Evolutionary conservation across 305 asterid genomes (phyloP).

Genomic region (Solanum hybrid): DNA sequence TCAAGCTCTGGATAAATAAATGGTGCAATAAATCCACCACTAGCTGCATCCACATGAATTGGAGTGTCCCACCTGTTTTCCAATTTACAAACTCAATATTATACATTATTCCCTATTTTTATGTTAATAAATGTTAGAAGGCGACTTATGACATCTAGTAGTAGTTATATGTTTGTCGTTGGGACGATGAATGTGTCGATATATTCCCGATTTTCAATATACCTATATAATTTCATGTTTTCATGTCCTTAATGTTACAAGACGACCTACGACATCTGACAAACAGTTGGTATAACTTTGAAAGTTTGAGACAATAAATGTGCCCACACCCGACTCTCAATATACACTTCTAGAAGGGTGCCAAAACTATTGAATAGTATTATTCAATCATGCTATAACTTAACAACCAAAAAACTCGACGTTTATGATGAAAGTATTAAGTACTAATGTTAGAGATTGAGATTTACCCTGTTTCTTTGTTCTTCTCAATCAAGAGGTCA

Average conservation of each 20-base stretch:
- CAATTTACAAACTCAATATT: no score
- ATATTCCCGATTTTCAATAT: no score
- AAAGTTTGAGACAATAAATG: background rate
- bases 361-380: background rate
- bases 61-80: no score
- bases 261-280: background rate
- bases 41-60: no score
- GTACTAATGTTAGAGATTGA: background rate
- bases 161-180: no score
- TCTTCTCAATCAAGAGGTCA: constrained; percentile 45
- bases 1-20: constrained; percentile 4
- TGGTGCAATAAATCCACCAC: no score
- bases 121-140: background rate
- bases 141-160: no score
- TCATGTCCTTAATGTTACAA: background rate
- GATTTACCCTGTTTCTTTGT: constrained; percentile 45
- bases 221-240: background rate
- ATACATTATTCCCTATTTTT: no score
- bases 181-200: no score
- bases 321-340: background rate
- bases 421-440: background rate
- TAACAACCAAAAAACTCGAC: background rate
- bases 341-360: background rate
- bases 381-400: background rate
- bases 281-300: background rate